Base-by-base conservation (phyloP, 768 basidiomycete species). In the Psilocybe azurescens region DNA sequence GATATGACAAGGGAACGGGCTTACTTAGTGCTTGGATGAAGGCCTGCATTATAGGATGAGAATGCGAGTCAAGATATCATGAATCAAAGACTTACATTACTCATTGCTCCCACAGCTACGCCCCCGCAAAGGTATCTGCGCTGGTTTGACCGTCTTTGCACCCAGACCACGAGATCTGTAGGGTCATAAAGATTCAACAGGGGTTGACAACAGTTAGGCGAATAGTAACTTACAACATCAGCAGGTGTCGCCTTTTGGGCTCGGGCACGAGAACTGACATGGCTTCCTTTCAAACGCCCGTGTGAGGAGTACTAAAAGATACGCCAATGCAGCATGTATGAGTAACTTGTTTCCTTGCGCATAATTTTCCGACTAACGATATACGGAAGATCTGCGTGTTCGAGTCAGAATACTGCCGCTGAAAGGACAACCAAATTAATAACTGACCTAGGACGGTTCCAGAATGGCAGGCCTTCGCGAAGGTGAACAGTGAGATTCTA, bases 91-190 rank as follows among this genome's bases (percentile, higher is more conserved):
- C 89, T 53, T 69, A 91, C 90, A 74, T 89, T 81, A 72, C 89
- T 91, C 88, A 93, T 93, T 3, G 91, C 91, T 2, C 91, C 91
- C 6, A 89, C 87, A 0, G 90, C 88, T 3, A 84, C 77, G 20
- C 88, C 89, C 24, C 79, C 80, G 83, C 77, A 54, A 84, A 83
- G 1, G 89, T 89, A 69, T 92, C 91, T 0, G 89, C 87, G 69
- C 90, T 92, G 0, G 84, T 91, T 72, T 91, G 85, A 36, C 81
- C 81, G 70, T 93, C 91, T 56, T 84, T 79, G 68, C 90, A 91
- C 20, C 85, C 89, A 16, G 89, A 86, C 73, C 86, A 90, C 1
- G 87, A 89, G 55, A 93, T 88, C 86, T 90, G 56, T 36, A 32
- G 28, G 13, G 20, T n/a, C 2, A 7, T 14, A 33, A 7, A 14